Evolutionary conservation across 225 moss, liverwort and hornwort species (phyloP).

Genomic region (Sphagnum contortum): DNA sequence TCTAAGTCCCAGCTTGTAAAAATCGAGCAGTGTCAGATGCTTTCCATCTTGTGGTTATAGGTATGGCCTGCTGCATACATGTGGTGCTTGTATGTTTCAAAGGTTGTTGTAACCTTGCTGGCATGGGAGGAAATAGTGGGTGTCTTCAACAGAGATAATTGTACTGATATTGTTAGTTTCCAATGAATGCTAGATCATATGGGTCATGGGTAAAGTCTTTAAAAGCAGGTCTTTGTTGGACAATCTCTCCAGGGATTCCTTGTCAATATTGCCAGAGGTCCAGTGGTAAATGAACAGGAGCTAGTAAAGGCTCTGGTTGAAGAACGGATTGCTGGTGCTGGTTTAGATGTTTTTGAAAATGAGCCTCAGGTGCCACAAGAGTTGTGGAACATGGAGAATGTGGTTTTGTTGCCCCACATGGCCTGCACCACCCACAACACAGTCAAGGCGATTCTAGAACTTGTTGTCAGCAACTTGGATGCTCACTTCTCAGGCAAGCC

Average conservation of each 20-base stretch:
- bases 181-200: no score
- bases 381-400: conserved; percentile 63
- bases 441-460: conserved; percentile 46
- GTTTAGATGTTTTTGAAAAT: conserved; percentile 66
- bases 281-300: conserved; percentile 58
- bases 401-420: conserved; percentile 61
- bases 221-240: background rate
- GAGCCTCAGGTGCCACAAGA: conserved; percentile 71
- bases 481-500: conserved; percentile 59
- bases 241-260: conserved; percentile 30
- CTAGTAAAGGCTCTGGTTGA: conserved; percentile 66
- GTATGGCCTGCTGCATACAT: no score
- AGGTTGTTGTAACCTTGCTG: no score
- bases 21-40: no score
- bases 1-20: no score
- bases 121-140: no score
- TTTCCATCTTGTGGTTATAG: no score
- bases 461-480: conserved; percentile 54
- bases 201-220: background rate
- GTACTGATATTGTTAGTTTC: no score
- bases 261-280: conserved; percentile 62
- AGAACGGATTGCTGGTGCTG: conserved; percentile 63
- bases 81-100: no score
- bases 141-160: no score
- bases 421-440: conserved; percentile 60